Base-by-base conservation (phyloP, 768 basidiomycete genomes). In the Tephrocybe rancida region DNA sequence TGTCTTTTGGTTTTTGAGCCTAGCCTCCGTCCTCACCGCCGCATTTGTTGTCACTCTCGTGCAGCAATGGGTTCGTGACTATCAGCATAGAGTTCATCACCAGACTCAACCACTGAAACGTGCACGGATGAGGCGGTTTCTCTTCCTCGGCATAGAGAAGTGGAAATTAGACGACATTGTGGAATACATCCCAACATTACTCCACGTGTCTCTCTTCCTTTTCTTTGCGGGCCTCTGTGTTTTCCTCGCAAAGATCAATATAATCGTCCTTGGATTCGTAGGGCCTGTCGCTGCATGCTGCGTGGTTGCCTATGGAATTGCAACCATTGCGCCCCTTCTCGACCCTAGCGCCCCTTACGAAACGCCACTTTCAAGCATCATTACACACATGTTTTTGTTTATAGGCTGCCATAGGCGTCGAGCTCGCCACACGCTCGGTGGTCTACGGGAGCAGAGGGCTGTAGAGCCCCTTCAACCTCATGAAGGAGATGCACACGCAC, bases 1-100 rank as follows among this genome's bases (percentile, higher is more conserved):
- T 37, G 52, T 66, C 13, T 56, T 65, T 16, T 67, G 65, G 67
- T 68, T 68, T 38, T 54, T 67, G 50, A 68, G 67, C 42, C 58
- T 70, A 11, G 37, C 60, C 0, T 54, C 65, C 38, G 63, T 59
- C 24, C 56, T 70, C 8, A 55, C 61, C 3, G 57, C 62, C 16
- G 68, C 62, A 4, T 48, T 67, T n/a, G 32, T 66, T 21, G 68
- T 63, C 13, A 70, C 64, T 32, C 44, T 67, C 7, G n/a, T n/a
- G n/a, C n/a, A n/a, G n/a, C n/a, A n/a, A n/a, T n/a, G n/a, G n/a
- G n/a, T n/a, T 30, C 29, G 29, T 13, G 29, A 30, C 29, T 30
- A 30, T 13, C 29, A 13, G 5, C 29, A 30, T 30, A 5, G 29
- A 13, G 13, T 30, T 13, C 29, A 13, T 13, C 29, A 13, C 29